phyloP scores from a whole-genome alignment of 306 rosid genomes.

The Alnus rubra region DNA sequence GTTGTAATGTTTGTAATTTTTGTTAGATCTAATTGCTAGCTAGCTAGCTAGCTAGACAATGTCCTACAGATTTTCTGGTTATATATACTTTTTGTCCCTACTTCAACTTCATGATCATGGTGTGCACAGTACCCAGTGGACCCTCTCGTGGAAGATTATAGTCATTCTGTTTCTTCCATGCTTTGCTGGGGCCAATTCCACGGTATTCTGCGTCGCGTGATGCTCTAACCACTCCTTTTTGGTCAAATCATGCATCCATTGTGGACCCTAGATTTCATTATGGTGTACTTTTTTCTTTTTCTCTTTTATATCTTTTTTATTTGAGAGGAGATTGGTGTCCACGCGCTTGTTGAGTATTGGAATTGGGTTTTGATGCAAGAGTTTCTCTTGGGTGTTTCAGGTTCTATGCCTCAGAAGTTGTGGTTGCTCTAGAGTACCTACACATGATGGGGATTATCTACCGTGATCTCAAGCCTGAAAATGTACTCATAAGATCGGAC shows the following conservation, averaged over 20 bases:
- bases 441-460: constrained; percentile 62
- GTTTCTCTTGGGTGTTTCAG: constrained; percentile 18
- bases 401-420: constrained; percentile 55
- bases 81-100: not conserved
- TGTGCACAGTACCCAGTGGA: constrained; percentile 21
- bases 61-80: not conserved
- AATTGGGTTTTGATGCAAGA: not conserved
- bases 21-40: not conserved
- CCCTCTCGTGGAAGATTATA: constrained; percentile 14
- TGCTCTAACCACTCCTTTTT: not conserved
- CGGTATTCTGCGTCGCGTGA: not conserved
- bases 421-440: constrained; percentile 53
- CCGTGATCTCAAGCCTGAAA: constrained; percentile 64
- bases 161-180: not conserved
- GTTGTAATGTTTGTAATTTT: not conserved
- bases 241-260: not conserved
- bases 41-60: not conserved
- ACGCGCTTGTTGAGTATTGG: not conserved
- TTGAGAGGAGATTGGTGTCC: not conserved
- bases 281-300: not conserved
- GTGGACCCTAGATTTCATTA: not conserved
- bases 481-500: constrained; percentile 48
- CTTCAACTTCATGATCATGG: constrained; percentile 4
- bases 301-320: no score
- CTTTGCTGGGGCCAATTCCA: not conserved